A percentile compares a stretch with the other conserved stretches of the same genome.
phyloP scores from a whole-genome alignment of 163 green algal genomes.

The Coccomyxa subellipsoidea region DNA sequence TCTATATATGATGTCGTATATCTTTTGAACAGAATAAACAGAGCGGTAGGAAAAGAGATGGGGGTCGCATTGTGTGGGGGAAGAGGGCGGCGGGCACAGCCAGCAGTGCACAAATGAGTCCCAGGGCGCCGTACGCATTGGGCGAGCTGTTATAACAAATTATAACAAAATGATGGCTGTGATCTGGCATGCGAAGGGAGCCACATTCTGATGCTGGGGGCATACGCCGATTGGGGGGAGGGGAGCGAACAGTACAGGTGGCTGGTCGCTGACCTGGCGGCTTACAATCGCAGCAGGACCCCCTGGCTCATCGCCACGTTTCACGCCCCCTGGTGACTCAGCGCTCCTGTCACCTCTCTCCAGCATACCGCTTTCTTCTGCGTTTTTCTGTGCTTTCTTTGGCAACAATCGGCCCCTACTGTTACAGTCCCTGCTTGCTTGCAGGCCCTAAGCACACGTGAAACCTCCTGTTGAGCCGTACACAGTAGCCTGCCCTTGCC shows the following conservation, averaged over 20 bases:
- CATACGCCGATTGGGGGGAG: constrained; percentile 40
- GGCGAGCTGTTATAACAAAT: too few relatives aligned
- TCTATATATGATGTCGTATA: too few relatives aligned
- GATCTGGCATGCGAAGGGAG: constrained; percentile 19
- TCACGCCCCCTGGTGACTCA: constrained; percentile 74
- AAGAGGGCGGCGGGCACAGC: constrained; percentile 14
- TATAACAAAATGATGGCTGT: too few relatives aligned
- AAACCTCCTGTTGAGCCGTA: background rate
- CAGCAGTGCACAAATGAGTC: background rate
- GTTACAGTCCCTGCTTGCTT: too few relatives aligned
- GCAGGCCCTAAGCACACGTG: background rate
- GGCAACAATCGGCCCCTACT: too few relatives aligned
- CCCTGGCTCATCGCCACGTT: constrained; percentile 65
- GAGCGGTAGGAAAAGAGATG: background rate
- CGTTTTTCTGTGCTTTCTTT: too few relatives aligned
- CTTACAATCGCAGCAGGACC: constrained; percentile 51
- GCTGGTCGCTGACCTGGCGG: constrained; percentile 56
- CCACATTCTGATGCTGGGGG: constrained; percentile 60
- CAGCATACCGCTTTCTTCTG: background rate
- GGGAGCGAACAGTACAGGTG: constrained; percentile 47
- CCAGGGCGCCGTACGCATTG: constrained; percentile 18
- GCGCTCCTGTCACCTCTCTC: too few relatives aligned
- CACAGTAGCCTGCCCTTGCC: too few relatives aligned
- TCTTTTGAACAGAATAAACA: too few relatives aligned
- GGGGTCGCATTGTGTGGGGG: constrained; percentile 10